Conservation (phyloP, 2,329 filamentous ascomycete species). For the Beauveria pseudobassiana region DNA sequence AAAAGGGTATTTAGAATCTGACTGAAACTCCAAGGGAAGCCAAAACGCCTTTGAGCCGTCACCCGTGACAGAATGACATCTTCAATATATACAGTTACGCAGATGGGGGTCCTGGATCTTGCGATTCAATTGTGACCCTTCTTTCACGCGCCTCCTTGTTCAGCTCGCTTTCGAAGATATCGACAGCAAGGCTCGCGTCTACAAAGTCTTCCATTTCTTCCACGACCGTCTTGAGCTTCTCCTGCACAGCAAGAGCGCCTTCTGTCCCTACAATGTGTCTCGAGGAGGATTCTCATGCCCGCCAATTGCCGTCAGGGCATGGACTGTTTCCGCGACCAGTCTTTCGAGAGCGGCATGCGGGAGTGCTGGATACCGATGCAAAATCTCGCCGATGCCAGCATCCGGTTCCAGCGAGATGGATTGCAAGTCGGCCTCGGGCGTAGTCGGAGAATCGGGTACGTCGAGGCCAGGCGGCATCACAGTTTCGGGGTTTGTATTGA, state of each 20-base stretch:
- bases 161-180: slow-evolving; percentile 58
- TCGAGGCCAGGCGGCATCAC: slow-evolving; percentile 29
- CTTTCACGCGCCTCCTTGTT: slow-evolving; percentile 43
- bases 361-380: slow-evolving; percentile 68
- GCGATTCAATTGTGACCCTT: slow-evolving; percentile 21
- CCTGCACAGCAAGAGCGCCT: slow-evolving; percentile 79
- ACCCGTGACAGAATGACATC: not conserved
- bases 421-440: slow-evolving; percentile 21
- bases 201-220: slow-evolving; percentile 96
- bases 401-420: slow-evolving; percentile 28
- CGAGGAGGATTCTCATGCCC: slow-evolving; percentile 90
- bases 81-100: slow-evolving; percentile 17
- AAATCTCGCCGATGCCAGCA: slow-evolving; percentile 33
- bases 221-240: slow-evolving; percentile 92
- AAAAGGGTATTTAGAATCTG: not conserved
- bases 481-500: slow-evolving; percentile 69
- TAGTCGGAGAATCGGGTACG: slow-evolving; percentile 22
- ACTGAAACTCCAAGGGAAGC: not conserved
- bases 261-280: slow-evolving; percentile 91
- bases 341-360: slow-evolving; percentile 60
- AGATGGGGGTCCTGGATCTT: slow-evolving; percentile 18
- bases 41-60: not conserved
- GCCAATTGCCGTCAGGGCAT: slow-evolving; percentile 84
- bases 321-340: slow-evolving; percentile 80
- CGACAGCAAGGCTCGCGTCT: slow-evolving; percentile 78